Conservation (phyloP, 441 rosid species). For the Populus hybrid region DNA sequence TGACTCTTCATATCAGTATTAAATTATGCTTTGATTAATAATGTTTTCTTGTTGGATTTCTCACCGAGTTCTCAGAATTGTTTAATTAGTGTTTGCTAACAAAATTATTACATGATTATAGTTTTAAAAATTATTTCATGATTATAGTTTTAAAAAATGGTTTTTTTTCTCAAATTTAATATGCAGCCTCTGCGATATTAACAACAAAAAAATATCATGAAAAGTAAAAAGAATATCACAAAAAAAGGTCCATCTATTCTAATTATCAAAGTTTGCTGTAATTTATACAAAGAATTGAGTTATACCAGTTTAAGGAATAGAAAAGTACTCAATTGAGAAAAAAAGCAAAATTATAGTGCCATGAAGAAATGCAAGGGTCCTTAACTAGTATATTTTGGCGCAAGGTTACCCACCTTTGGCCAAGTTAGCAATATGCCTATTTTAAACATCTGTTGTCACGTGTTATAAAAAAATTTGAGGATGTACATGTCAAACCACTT, state of each 20-base stretch:
- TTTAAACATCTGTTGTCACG: no score
- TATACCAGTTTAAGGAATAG: background rate
- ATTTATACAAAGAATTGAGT: background rate
- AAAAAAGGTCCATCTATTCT: background rate
- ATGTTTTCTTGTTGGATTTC: no score
- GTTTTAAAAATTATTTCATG: no score
- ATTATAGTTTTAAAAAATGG: background rate
- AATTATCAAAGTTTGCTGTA: background rate
- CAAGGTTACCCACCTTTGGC: background rate
- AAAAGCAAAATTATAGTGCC: background rate
- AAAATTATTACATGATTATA: no score
- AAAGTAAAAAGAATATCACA: background rate
- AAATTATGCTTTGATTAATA: no score
- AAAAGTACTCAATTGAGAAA: background rate
- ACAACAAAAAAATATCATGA: background rate
- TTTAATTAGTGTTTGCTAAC: background rate
- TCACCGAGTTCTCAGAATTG: no score
- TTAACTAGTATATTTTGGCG: background rate
- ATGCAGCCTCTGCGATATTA: background rate
- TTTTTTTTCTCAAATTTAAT: background rate
- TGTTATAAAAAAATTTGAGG: background rate
- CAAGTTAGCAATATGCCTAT: background rate
- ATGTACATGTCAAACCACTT: background rate
- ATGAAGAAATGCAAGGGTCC: background rate
- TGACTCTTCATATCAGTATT: no score